These are phyloP conservation scores for Lactuca saligna DNA, from an alignment of 129 eudicot genomes.

Conservation along the genomic window DNA sequence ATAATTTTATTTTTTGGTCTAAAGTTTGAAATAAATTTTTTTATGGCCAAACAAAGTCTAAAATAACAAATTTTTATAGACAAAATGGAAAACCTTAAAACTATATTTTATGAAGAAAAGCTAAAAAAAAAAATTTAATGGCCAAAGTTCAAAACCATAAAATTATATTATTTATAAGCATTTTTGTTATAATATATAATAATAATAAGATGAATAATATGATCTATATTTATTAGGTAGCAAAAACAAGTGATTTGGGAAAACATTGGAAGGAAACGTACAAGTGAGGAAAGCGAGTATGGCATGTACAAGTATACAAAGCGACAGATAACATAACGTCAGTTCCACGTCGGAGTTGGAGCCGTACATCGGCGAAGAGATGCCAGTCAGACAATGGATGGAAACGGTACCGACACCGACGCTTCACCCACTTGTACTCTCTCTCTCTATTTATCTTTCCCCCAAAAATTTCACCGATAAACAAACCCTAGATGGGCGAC, in stretches of 20 bases:
- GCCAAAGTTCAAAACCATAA: too few species aligned
- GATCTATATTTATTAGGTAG: too few species aligned
- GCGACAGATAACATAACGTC: constrained; percentile 36
- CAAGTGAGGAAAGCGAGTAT: constrained; percentile 13
- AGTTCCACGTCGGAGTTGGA: constrained; percentile 42
- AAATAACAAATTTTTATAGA: too few species aligned
- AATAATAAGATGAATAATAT: too few species aligned
- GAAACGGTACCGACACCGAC: constrained; percentile 45
- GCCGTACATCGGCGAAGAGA: constrained; percentile 34
- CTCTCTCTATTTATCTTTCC: constrained; percentile 29
- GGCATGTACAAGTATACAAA: constrained; percentile 25
- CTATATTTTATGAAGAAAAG: too few species aligned
- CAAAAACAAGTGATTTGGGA: background rate
- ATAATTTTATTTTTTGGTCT: too few species aligned
- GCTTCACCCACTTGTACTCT: constrained; percentile 38
- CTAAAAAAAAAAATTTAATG: too few species aligned
- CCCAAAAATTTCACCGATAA: constrained; percentile 16
- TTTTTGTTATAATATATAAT: too few species aligned
- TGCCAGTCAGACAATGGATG: constrained; percentile 28
- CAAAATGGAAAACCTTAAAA: too few species aligned
- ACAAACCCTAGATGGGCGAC: constrained; percentile 46
- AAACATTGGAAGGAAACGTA: constrained; percentile 9
- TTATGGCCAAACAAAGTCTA: too few species aligned
- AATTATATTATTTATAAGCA: too few species aligned
- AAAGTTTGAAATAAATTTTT: too few species aligned